Base-by-base conservation (phyloP, 106 monocot genomes). In the Triglochin maritima region DNA sequence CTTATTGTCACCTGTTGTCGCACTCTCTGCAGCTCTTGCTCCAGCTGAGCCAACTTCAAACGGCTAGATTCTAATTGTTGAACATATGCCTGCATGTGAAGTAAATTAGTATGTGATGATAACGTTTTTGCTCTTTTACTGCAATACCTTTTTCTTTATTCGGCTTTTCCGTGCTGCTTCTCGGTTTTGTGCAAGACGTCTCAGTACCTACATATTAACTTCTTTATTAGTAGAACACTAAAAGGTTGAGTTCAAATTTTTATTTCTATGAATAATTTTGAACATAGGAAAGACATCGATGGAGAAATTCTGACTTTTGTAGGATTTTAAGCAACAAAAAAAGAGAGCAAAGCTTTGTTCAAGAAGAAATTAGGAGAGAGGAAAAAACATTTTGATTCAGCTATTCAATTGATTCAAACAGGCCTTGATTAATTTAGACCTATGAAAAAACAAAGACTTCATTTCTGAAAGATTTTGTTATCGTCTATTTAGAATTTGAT, bases 151-250 rank as follows among this genome's bases (percentile, higher is more conserved):
- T 72, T 89, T 94, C 46, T 82, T 69, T 46, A 89, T 58, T 44
- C 93, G 89, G 60, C 93, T 94, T 79, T 89, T 94, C 13, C 93
- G 58, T 61, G 93, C 93, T 67, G 93, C 93, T 67, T 94, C 93
- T 74, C 93, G 77, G 70, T 94, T 94, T 71, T 94, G 93, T 68
- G 93, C 93, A 77, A 94, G 93, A 41, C 93, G 81, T 59, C 89
- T 86, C 64, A 79, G 17, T 59, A 82, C 71, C 93, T 94, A 65
- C 29, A 29, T 1, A 29, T 29, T 29, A 29, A 29, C 29, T 29
- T 29, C 29, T 29, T 29, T 29, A 29, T 29, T 29, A 71, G 79
- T 49, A 65, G 9, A 8, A 51, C 7, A 50, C 16, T 3, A 49
- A 52, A 51, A 66, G 17, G 49, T 29, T 2, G 29, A 29, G 29